These are phyloP conservation scores for Hygrophoropsis aurantiaca DNA, from an alignment of 768 basidiomycete species.

Conservation along the genomic window DNA sequence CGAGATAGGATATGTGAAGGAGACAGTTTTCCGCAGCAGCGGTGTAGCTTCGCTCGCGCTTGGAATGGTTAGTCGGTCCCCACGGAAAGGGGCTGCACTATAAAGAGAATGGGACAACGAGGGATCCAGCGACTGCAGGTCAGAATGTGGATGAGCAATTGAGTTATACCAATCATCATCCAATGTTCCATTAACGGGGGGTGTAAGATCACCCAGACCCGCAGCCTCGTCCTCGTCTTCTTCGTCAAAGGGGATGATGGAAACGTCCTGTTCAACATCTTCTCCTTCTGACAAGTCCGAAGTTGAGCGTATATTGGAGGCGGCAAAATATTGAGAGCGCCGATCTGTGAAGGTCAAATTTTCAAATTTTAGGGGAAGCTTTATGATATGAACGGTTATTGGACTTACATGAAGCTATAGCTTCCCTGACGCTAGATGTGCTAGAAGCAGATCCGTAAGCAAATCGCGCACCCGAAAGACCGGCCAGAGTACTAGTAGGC, in stretches of 20 bases:
- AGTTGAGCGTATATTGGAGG: conserved; percentile 54
- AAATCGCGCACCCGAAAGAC: conserved; percentile 33
- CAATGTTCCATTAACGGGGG: conserved; percentile 10
- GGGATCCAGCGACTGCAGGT: neutral
- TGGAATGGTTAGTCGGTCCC: neutral
- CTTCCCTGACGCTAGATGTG: conserved; percentile 50
- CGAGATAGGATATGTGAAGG: conserved; percentile 22
- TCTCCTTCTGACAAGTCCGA: conserved; percentile 44
- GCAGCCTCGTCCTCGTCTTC: conserved; percentile 15
- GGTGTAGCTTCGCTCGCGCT: conserved; percentile 33
- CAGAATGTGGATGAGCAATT: neutral
- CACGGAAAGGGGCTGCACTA: neutral
- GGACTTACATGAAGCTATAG: conserved; percentile 57
- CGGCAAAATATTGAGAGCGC: conserved; percentile 66
- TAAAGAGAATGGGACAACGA: neutral
- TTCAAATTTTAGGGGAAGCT: conserved; percentile 2
- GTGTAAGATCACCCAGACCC: neutral
- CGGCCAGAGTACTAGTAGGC: conserved; percentile 26
- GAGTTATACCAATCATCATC: conserved; percentile 21
- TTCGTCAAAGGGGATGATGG: conserved; percentile 17
- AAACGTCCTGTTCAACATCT: conserved; percentile 26
- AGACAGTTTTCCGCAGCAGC: conserved; percentile 38
- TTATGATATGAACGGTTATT: neutral
- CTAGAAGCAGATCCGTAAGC: conserved; percentile 49
- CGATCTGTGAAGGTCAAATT: conserved; percentile 56